These are phyloP conservation scores for Omphalotus guepiniiformis DNA, from an alignment of 768 basidiomycete species.

Conservation along the genomic window DNA sequence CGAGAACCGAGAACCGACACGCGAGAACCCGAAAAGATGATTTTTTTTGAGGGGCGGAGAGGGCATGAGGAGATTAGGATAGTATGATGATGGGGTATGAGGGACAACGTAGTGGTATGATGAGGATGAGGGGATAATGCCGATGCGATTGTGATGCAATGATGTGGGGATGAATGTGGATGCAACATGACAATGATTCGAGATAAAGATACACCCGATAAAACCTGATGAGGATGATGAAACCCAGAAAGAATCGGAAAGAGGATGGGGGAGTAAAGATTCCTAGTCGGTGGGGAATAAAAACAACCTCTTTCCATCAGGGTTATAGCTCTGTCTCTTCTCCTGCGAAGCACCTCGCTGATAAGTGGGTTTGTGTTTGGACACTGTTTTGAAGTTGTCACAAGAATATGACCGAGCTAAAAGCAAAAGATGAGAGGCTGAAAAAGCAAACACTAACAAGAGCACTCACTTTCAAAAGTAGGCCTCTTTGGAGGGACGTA, in stretches of 20 bases:
- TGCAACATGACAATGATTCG: too few species aligned
- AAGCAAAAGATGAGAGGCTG: constrained; percentile 8
- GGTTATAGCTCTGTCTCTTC: constrained; percentile 4
- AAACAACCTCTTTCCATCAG: constrained; percentile 56
- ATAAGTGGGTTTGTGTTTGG: constrained; percentile 66
- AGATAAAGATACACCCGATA: too few species aligned
- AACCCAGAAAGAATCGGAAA: neutral
- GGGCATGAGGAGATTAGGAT: constrained; percentile 3
- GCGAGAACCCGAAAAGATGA: neutral
- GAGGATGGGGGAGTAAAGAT: too few species aligned
- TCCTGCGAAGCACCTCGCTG: constrained; percentile 45
- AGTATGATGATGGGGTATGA: neutral
- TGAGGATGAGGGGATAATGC: too few species aligned
- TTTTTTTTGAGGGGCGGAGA: neutral
- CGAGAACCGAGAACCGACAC: neutral
- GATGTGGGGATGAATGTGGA: too few species aligned
- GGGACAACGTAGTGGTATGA: too few species aligned
- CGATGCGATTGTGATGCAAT: too few species aligned
- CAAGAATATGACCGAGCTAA: constrained; percentile 76
- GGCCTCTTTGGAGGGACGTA: constrained; percentile 35
- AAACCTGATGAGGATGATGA: neutral
- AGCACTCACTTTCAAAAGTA: constrained; percentile 48
- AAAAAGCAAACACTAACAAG: constrained; percentile 5
- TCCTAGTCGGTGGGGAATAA: constrained; percentile 44
- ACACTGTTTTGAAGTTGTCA: constrained; percentile 64